Conservation (phyloP, 768 basidiomycete genomes). For the Russula emetica region DNA sequence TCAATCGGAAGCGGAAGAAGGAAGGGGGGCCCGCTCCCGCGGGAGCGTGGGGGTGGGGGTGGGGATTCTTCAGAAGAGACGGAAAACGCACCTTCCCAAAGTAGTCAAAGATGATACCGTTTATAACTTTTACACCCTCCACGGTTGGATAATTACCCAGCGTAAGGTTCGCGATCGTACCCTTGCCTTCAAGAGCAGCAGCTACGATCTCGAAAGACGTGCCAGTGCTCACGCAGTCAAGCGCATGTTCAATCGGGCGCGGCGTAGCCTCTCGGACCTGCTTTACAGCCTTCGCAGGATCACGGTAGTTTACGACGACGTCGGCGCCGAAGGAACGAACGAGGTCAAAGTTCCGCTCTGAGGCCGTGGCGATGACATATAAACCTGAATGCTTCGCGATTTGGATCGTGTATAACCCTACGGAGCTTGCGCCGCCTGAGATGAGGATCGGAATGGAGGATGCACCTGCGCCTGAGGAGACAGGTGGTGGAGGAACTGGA, state of each 20-base stretch:
- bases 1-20: neutral
- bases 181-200: neutral
- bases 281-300: conserved; percentile 19
- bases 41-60: too few relatives aligned
- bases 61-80: too few relatives aligned
- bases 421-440: conserved; percentile 34
- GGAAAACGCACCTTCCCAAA: conserved; percentile 16
- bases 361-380: conserved; percentile 37
- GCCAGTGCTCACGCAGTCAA: conserved; percentile 7
- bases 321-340: conserved; percentile 39
- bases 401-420: conserved; percentile 36
- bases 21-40: too few relatives aligned
- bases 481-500: too few relatives aligned
- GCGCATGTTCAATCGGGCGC: neutral
- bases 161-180: conserved; percentile 3
- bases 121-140: conserved; percentile 1
- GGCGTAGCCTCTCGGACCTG: conserved; percentile 19
- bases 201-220: conserved; percentile 5
- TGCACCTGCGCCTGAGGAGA: too few relatives aligned
- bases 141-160: neutral
- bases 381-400: conserved; percentile 34
- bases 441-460: conserved; percentile 27
- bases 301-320: conserved; percentile 33
- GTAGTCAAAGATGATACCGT: conserved; percentile 1
- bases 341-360: conserved; percentile 37